phyloP scores from a whole-genome alignment of 768 basidiomycete genomes.

The Roridomyces roridus region DNA sequence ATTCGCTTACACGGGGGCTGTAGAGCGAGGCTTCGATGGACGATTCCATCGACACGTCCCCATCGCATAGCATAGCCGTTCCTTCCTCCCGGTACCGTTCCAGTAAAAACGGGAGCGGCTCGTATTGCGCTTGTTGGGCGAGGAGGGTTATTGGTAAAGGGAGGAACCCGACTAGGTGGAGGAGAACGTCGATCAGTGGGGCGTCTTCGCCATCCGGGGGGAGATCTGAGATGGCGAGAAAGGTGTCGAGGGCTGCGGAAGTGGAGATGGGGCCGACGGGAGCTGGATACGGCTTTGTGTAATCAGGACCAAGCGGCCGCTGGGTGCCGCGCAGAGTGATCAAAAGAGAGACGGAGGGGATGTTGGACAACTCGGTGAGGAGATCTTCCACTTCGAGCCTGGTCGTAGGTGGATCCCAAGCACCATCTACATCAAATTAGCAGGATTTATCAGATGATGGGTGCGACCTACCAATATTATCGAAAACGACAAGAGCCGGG shows the following conservation, averaged over 20 bases:
- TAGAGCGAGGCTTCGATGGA: constrained; percentile 16
- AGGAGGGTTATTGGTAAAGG: constrained; percentile 16
- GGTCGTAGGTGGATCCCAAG: constrained; percentile 18
- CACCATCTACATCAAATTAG: constrained; percentile 8
- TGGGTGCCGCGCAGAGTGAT: constrained; percentile 24
- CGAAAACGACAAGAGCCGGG: constrained; percentile 20
- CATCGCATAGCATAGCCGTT: constrained; percentile 17
- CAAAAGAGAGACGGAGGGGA: constrained; percentile 19
- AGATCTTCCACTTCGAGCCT: constrained; percentile 23
- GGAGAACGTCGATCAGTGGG: constrained; percentile 15
- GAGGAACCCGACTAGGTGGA: constrained; percentile 20
- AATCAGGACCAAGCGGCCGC: constrained; percentile 21
- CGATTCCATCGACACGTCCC: constrained; percentile 8
- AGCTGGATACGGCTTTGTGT: constrained; percentile 20
- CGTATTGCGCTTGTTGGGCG: constrained; percentile 22
- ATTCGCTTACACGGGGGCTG: constrained; percentile 19
- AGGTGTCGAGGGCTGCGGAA: constrained; percentile 11
- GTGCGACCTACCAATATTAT: constrained; percentile 14
- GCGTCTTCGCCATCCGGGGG: constrained; percentile 11
- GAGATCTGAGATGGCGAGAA: constrained; percentile 21
- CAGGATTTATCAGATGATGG: neutral
- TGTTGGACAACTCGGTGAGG: constrained; percentile 19
- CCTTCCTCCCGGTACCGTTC: constrained; percentile 21
- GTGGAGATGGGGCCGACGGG: constrained; percentile 12
- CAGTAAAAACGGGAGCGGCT: constrained; percentile 18